A percentile compares a stretch with the other conserved stretches of the same genome.
Conservation (phyloP, 345 rosid genomes). For the Linum lewisii region DNA sequence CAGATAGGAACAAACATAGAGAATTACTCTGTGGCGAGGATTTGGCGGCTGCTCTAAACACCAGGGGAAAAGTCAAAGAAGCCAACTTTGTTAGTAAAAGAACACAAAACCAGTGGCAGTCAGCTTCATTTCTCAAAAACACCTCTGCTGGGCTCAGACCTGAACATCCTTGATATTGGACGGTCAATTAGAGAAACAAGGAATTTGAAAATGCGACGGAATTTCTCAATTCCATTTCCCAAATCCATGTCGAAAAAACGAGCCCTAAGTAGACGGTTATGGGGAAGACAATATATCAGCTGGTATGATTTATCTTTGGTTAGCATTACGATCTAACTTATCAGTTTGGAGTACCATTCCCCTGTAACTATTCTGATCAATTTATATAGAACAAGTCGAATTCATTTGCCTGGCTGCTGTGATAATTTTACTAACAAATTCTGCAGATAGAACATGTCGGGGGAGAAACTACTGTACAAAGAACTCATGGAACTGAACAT, state of each 20-base stretch:
- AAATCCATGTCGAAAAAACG: too few species aligned
- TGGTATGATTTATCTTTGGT: too few species aligned
- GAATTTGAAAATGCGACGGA: too few species aligned
- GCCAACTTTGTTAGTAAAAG: conserved; percentile 55
- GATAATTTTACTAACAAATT: neutral
- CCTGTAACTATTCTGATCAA: too few species aligned
- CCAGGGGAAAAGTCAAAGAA: conserved; percentile 41
- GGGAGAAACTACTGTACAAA: neutral
- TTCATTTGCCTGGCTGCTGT: too few species aligned
- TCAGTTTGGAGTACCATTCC: too few species aligned
- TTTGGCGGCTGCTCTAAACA: conserved; percentile 43
- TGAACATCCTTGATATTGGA: neutral
- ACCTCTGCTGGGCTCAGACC: neutral
- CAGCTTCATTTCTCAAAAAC: neutral
- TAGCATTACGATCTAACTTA: too few species aligned
- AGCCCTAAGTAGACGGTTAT: too few species aligned
- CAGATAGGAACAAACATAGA: conserved; percentile 44
- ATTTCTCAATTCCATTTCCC: too few species aligned
- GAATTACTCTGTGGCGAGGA: conserved; percentile 43
- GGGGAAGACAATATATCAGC: too few species aligned
- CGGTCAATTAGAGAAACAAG: too few species aligned
- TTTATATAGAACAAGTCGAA: too few species aligned
- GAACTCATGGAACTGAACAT: neutral
- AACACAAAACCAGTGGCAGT: conserved; percentile 21
- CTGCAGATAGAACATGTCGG: neutral